Conservation (phyloP, 441 rosid species). For the Mallotus repandus region DNA sequence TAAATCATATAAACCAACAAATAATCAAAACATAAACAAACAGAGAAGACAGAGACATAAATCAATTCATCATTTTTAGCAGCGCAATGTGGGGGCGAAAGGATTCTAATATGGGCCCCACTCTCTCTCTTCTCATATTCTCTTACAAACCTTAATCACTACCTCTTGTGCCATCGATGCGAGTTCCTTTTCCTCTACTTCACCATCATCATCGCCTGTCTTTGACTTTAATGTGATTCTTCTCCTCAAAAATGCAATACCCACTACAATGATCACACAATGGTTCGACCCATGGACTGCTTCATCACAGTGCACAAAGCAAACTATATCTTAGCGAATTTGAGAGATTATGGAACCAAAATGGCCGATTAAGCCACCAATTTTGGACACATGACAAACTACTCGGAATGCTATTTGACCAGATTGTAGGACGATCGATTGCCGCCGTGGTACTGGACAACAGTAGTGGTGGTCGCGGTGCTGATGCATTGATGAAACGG, state of each 20-base stretch:
- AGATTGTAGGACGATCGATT: slow-evolving; percentile 25
- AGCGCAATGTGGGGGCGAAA: slow-evolving; percentile 55
- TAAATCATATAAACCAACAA: background rate
- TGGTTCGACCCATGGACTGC: slow-evolving; percentile 41
- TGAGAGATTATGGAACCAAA: slow-evolving; percentile 40
- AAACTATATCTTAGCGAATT: slow-evolving; percentile 43
- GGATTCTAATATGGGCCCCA: slow-evolving; percentile 50
- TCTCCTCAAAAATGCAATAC: slow-evolving; percentile 36
- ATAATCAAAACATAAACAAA: background rate
- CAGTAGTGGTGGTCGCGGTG: slow-evolving; percentile 7
- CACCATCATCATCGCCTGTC: background rate
- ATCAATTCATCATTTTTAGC: slow-evolving; percentile 44
- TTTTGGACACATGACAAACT: slow-evolving; percentile 45
- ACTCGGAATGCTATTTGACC: slow-evolving; percentile 46
- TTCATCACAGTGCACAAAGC: slow-evolving; percentile 41
- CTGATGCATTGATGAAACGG: slow-evolving; percentile 27
- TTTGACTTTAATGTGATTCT: slow-evolving; percentile 27
- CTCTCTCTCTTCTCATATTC: slow-evolving; percentile 53
- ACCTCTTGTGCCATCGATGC: slow-evolving; percentile 61
- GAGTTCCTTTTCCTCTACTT: slow-evolving; percentile 34
- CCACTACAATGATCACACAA: slow-evolving; percentile 43
- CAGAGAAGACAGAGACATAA: slow-evolving; percentile 38
- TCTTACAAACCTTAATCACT: slow-evolving; percentile 57
- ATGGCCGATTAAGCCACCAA: slow-evolving; percentile 48
- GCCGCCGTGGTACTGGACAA: background rate